A percentile compares a stretch with the other conserved stretches of the same genome.
These are phyloP conservation scores for Acanthamoeba triangularis DNA, from an alignment of 208 protist genomes.

Conservation along the genomic window DNA sequence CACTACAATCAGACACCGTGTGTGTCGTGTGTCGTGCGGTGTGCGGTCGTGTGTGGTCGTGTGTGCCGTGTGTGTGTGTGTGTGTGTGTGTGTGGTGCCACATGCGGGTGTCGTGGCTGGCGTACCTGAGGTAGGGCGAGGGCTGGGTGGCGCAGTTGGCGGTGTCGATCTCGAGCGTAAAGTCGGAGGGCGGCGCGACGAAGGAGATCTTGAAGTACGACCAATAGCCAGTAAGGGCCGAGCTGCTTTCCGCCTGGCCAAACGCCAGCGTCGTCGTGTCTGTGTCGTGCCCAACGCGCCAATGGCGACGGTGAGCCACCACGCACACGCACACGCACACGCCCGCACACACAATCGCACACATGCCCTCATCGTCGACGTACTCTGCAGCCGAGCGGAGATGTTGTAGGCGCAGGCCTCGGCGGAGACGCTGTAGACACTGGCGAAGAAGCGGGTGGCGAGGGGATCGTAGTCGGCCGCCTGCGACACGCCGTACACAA, in stretches of 20 bases:
- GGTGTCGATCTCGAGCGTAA: neutral
- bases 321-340: too few species aligned
- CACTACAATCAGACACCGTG: too few species aligned
- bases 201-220: neutral
- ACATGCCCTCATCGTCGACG: too few species aligned
- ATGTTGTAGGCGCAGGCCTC: conserved; percentile 26
- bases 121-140: conserved; percentile 13
- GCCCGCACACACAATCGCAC: too few species aligned
- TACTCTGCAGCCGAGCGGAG: neutral
- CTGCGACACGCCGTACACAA: conserved; percentile 4
- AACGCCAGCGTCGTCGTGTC: neutral
- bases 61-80: too few species aligned
- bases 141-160: neutral
- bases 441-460: conserved; percentile 4
- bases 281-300: neutral
- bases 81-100: neutral
- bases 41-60: too few species aligned
- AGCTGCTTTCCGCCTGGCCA: neutral
- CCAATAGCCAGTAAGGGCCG: neutral
- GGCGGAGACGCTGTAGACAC: neutral
- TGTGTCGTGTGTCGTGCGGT: too few species aligned
- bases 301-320: too few species aligned
- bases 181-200: neutral
- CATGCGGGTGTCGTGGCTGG: neutral
- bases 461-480: neutral